Evolutionary conservation across 305 asterid genomes (phyloP).

Genomic region (Fraxinus platypoda): DNA sequence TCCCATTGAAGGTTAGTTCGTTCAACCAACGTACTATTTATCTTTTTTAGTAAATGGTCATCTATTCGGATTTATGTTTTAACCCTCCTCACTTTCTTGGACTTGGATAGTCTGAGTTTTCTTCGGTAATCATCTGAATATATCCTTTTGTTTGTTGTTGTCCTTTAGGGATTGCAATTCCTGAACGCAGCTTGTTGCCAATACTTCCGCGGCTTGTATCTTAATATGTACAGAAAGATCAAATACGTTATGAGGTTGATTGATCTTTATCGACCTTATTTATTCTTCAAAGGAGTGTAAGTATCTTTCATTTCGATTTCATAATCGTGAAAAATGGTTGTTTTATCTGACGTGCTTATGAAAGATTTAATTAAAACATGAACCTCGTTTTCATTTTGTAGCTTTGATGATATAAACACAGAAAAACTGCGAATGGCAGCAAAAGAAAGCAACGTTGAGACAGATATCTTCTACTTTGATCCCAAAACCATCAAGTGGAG

Average conservation of each 20-base stretch:
- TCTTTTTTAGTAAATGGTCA: neutral
- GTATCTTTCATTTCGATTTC: constrained; percentile 1
- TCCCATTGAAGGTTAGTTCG: constrained; percentile 54
- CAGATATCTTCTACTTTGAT: constrained; percentile 24
- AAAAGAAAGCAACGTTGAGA: constrained; percentile 12
- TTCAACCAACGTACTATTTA: neutral
- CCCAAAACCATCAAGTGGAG: constrained; percentile 9
- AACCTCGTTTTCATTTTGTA: neutral
- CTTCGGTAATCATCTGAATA: neutral
- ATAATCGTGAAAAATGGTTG: neutral
- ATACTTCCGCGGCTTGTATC: constrained; percentile 44
- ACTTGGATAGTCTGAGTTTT: neutral
- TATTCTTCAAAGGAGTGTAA: constrained; percentile 66
- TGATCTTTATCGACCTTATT: constrained; percentile 67
- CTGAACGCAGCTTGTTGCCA: constrained; percentile 59
- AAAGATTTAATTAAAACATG: neutral
- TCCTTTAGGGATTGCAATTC: constrained; percentile 50
- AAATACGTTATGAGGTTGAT: constrained; percentile 52
- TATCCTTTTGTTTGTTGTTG: neutral
- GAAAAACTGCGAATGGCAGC: constrained; percentile 27
- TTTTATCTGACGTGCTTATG: neutral
- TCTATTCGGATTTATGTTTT: neutral
- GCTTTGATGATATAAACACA: constrained; percentile 26
- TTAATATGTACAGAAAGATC: constrained; percentile 46
- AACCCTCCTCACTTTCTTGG: neutral